Conservation (phyloP, 2,329 filamentous ascomycete genomes). For the Talaromyces rugulosus region DNA sequence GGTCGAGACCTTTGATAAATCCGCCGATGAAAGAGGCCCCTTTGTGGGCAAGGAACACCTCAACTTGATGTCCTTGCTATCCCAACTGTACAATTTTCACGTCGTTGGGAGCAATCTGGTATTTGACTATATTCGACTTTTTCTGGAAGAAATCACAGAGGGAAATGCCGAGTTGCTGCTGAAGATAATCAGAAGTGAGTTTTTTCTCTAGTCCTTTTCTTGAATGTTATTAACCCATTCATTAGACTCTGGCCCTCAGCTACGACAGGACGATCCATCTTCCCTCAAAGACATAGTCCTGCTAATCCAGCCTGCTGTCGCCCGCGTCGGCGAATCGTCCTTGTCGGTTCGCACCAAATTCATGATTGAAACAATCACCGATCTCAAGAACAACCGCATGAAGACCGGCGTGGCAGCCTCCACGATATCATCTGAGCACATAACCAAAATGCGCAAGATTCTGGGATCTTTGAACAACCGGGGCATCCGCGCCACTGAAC, state of each 20-base stretch:
- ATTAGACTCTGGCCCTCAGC: constrained; percentile 67
- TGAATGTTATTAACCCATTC: constrained; percentile 15
- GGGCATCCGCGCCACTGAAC: constrained; percentile 69
- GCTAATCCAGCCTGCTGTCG: constrained; percentile 68
- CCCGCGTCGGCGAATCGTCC: constrained; percentile 62
- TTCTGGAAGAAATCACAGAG: constrained; percentile 72
- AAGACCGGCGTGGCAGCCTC: constrained; percentile 71
- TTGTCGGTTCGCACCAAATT: constrained; percentile 88
- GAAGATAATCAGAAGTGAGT: constrained; percentile 67
- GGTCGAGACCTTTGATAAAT: constrained; percentile 68
- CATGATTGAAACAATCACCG: constrained; percentile 95
- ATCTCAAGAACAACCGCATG: constrained; percentile 89
- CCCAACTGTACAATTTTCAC: constrained; percentile 89
- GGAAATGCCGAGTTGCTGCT: constrained; percentile 84
- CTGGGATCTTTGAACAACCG: constrained; percentile 70
- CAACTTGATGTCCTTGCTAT: constrained; percentile 77
- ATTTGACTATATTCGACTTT: constrained; percentile 83
- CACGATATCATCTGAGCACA: constrained; percentile 72
- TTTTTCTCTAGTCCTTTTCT: not conserved
- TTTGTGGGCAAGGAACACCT: constrained; percentile 57
- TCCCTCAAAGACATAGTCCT: constrained; percentile 84
- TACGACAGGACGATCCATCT: constrained; percentile 84
- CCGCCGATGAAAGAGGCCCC: constrained; percentile 49
- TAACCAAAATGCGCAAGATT: constrained; percentile 81
- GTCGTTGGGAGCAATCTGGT: constrained; percentile 76